Conservation (phyloP, 495 filamentous ascomycete species). For the Niebla homalea region DNA sequence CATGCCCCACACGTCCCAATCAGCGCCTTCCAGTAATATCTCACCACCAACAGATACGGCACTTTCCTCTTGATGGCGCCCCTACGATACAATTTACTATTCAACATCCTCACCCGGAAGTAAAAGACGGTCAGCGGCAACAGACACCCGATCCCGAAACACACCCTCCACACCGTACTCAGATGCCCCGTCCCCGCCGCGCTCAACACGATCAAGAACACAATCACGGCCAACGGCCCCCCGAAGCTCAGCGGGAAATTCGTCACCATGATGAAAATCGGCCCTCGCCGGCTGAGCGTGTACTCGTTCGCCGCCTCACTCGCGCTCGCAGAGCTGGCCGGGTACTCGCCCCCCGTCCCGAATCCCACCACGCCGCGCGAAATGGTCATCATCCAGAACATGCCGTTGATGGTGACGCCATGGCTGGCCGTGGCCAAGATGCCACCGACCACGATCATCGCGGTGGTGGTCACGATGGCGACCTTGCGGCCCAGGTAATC, state of each 20-base stretch:
- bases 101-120: slow-evolving; percentile 40
- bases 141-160: slow-evolving; percentile 38
- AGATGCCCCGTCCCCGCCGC: slow-evolving; percentile 27
- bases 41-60: slow-evolving; percentile 31
- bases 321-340: slow-evolving; percentile 31
- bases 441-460: slow-evolving; percentile 39
- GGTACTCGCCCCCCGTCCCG: slow-evolving; percentile 36
- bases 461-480: slow-evolving; percentile 37
- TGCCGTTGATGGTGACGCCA: slow-evolving; percentile 32
- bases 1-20: slow-evolving; percentile 36
- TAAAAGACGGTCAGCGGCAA: slow-evolving; percentile 38
- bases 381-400: slow-evolving; percentile 46
- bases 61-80: slow-evolving; percentile 34
- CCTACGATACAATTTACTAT: slow-evolving; percentile 36
- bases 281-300: slow-evolving; percentile 29
- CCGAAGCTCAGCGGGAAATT: slow-evolving; percentile 39
- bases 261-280: slow-evolving; percentile 41
- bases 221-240: slow-evolving; percentile 33
- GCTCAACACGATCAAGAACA: slow-evolving; percentile 36
- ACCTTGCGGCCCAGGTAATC: slow-evolving; percentile 41
- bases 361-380: slow-evolving; percentile 40
- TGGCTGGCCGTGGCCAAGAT: slow-evolving; percentile 36
- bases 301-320: slow-evolving; percentile 39
- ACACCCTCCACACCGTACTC: slow-evolving; percentile 37
- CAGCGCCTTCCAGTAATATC: slow-evolving; percentile 36